Percentiles rank a stretch among this genome's conserved stretches.
phyloP scores from a whole-genome alignment of 108 stramenopile species.

The Asterionellopsis glacialis region DNA sequence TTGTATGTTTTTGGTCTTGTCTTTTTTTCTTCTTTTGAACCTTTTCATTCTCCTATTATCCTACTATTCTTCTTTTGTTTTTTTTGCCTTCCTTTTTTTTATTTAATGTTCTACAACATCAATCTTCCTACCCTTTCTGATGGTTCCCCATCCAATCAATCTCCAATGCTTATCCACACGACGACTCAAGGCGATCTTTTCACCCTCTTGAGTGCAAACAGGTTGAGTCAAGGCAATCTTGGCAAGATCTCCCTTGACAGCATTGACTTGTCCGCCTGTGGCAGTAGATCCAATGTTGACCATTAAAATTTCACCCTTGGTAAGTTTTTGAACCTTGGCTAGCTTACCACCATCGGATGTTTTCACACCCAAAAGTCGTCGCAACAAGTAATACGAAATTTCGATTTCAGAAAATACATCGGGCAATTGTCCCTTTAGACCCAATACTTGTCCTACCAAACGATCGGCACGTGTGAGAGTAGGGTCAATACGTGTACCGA shows the following conservation, averaged over 20 bases:
- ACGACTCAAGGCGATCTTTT: conserved; percentile 98
- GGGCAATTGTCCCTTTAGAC: conserved; percentile 93
- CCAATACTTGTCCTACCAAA: conserved; percentile 97
- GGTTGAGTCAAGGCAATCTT: conserved; percentile 98
- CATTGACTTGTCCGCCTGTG: conserved; percentile 94
- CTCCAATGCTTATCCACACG: conserved; percentile 99
- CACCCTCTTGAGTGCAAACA: conserved; percentile 98
- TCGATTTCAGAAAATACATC: conserved; percentile 98
- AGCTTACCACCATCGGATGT: conserved; percentile 98
- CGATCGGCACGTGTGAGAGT: conserved; percentile 98
- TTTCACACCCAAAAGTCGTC: conserved; percentile 97
- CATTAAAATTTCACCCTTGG: conserved; percentile 97
- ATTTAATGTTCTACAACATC: conserved; percentile 66
- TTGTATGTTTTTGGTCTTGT: too few species aligned
- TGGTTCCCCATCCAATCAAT: conserved; percentile 94
- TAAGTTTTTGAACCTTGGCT: conserved; percentile 96
- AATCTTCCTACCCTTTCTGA: conserved; percentile 83
- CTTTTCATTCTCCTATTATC: too few species aligned
- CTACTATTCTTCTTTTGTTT: too few species aligned
- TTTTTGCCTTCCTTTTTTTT: too few species aligned
- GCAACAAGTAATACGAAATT: conserved; percentile 95
- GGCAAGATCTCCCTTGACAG: conserved; percentile 94
- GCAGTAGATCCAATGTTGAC: conserved; percentile 99
- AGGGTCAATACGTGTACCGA: conserved; percentile 98
- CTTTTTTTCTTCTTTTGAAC: too few species aligned